Evolutionary conservation across 2,329 filamentous ascomycete genomes (phyloP).

Genomic region (Fusarium torulosum): DNA sequence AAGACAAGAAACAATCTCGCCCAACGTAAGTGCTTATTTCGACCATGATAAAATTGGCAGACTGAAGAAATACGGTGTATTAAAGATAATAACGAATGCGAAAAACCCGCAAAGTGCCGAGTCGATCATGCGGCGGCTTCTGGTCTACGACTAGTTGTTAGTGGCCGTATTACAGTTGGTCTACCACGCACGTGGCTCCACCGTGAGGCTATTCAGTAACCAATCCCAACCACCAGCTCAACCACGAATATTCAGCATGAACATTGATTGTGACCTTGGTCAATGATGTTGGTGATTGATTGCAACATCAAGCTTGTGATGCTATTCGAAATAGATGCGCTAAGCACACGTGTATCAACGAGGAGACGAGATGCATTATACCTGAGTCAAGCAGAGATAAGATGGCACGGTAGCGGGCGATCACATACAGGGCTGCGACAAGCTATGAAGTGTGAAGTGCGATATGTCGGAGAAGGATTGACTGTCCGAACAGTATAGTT

Average conservation of each 20-base stretch:
- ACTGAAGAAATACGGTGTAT: conserved; percentile 2
- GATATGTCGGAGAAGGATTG: too few species aligned
- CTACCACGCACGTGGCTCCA: conserved; percentile 41
- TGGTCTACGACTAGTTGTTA: conserved; percentile 11
- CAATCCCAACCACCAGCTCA: conserved; percentile 32
- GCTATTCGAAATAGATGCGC: background rate
- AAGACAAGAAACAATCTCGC: background rate
- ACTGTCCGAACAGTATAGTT: background rate
- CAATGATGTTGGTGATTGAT: background rate
- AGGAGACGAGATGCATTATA: conserved; percentile 4
- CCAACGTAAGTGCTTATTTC: too few species aligned
- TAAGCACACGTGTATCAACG: conserved; percentile 20
- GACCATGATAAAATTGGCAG: background rate
- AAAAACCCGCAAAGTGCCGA: conserved; percentile 25
- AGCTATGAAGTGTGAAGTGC: background rate
- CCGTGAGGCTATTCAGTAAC: conserved; percentile 20
- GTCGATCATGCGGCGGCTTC: conserved; percentile 29
- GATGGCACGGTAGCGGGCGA: background rate
- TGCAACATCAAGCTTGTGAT: background rate
- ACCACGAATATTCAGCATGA: conserved; percentile 33
- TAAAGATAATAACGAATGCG: conserved; percentile 5
- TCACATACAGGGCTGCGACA: background rate
- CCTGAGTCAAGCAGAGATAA: conserved; percentile 3
- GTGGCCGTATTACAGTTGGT: conserved; percentile 37
- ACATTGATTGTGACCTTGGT: background rate